Conservation (phyloP, 1,284 basidiomycete species). For the Ceratobasidium sp. region DNA sequence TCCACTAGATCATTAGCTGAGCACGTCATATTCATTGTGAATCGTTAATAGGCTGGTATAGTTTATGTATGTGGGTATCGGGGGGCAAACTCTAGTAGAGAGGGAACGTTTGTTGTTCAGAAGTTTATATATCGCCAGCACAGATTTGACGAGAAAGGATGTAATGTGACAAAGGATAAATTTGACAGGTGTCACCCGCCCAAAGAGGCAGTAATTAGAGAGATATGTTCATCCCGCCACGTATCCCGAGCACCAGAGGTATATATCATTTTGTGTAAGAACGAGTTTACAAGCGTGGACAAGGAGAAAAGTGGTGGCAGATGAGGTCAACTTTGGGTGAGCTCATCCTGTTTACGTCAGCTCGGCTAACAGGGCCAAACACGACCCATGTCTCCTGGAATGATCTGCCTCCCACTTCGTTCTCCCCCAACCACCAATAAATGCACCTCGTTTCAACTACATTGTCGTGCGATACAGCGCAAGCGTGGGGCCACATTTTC, state of each 20-base stretch:
- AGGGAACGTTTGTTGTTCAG: background rate
- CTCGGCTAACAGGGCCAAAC: too few relatives aligned
- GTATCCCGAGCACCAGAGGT: too few relatives aligned
- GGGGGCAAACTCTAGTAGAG: background rate
- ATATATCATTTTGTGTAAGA: background rate
- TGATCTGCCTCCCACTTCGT: too few relatives aligned
- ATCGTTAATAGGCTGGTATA: background rate
- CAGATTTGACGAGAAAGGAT: slow-evolving; percentile 9
- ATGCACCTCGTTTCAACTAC: too few relatives aligned
- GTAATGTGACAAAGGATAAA: slow-evolving; percentile 3
- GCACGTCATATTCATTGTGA: slow-evolving; percentile 5
- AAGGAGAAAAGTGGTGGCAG: too few relatives aligned
- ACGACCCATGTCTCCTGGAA: background rate
- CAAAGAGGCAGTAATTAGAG: background rate
- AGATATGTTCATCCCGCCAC: background rate
- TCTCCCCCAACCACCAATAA: background rate
- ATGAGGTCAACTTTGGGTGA: too few relatives aligned
- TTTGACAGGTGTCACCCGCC: slow-evolving; percentile 5
- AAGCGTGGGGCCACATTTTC: too few relatives aligned
- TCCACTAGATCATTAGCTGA: background rate
- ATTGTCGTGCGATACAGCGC: too few relatives aligned
- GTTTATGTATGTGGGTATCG: slow-evolving; percentile 27
- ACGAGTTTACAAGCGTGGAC: too few relatives aligned
- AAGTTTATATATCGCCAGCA: background rate
- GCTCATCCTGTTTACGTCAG: too few relatives aligned